Evolutionary conservation across 1,284 basidiomycete genomes (phyloP).

Genomic region (Stygiomarasmius scandens): DNA sequence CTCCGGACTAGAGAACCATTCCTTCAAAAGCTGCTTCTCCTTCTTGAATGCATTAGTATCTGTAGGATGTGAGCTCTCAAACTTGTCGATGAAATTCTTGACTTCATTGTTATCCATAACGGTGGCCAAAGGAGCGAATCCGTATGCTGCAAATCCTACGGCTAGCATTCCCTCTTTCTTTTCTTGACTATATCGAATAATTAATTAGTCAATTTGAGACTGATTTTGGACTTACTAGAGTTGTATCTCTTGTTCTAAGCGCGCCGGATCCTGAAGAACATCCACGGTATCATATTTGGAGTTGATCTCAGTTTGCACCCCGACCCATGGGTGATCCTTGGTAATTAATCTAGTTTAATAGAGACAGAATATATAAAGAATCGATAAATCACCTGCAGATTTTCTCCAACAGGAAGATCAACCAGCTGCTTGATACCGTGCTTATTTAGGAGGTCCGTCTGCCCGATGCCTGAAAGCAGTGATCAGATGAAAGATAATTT

Average conservation of each 20-base stretch:
- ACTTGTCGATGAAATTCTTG: not conserved
- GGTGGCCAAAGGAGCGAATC: not conserved
- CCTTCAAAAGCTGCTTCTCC: not conserved
- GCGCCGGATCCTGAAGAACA: slow-evolving; percentile 2
- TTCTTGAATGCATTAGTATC: not conserved
- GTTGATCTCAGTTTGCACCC: no score
- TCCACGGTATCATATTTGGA: slow-evolving; percentile 3
- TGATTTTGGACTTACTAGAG: slow-evolving; percentile 7
- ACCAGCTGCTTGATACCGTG: no score
- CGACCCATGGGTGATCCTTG: no score
- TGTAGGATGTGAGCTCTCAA: not conserved
- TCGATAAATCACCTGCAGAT: no score
- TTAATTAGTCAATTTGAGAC: not conserved
- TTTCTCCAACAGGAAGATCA: no score
- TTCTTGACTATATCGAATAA: slow-evolving; percentile 2
- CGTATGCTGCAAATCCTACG: not conserved
- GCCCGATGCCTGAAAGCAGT: no score
- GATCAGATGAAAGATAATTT: no score
- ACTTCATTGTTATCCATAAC: not conserved
- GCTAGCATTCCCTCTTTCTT: slow-evolving; percentile 7
- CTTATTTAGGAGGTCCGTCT: no score
- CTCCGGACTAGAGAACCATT: not conserved
- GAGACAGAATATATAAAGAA: no score
- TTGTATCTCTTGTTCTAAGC: not conserved
- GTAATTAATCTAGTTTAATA: no score